Base-by-base conservation (phyloP, 352 stramenopile species). In the Plasmopara halstedii region DNA sequence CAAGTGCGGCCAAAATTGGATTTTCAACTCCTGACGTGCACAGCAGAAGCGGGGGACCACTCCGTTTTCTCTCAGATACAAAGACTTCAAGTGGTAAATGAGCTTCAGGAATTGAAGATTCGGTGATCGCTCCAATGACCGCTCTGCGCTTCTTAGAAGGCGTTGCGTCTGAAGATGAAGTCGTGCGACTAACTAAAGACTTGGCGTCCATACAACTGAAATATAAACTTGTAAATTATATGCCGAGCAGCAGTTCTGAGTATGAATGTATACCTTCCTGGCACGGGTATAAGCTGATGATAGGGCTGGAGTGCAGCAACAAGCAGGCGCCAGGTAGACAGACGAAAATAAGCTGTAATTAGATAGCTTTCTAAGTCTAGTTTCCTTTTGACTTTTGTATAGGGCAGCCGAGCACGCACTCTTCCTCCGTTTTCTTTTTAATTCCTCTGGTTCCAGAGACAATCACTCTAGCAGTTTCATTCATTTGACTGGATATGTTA, bases 1-100 rank as follows among this genome's bases (percentile, higher is more conserved):
- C 77, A 14, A 88, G 38, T 10, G 73, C 77, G 4, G 58, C 60
- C 9, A 88, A 58, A 29, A 86, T 66, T 37, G 73, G 77, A 47
- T 88, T 88, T 34, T 88, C 67, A 4, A 32, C 47, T 37, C 20
- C 52, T 10, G 51, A 35, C 5, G 51, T 23, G n/a, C 59, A 62
- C 19, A 64, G 44, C 19, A 70, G 50, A 32, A 58, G 41, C 19
- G 51, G 54, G 1, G 59, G 38, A 20, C 45, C 42, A 15, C 26
- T 31, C 17, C 47, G 53, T 17, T 52, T 56, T 22, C 43, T 44
- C 21, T 42, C 34, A 27, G 32, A 15, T 33, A 42, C 50, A 27
- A 37, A 23, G 33, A 64, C 47, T 27, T 37, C 38, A 5, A 62
- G 23, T 14, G 54, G 46, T 23, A 45, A 11, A 13, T 46, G 36